Evolutionary conservation across 208 protist species (phyloP).

Genomic region (Trypanosoma congolense): DNA sequence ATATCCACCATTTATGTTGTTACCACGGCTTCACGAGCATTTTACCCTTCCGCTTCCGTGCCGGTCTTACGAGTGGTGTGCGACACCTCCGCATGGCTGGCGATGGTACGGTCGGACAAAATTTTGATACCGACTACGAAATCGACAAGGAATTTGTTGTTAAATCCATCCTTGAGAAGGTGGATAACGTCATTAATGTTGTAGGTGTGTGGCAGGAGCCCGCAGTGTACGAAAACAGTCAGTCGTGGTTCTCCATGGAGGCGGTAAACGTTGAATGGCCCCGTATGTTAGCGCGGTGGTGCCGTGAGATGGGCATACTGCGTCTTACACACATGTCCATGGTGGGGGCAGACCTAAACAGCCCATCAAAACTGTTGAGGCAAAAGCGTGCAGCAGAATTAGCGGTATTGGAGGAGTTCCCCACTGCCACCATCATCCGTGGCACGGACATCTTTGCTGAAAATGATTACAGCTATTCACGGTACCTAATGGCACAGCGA

Average conservation of each 20-base stretch:
- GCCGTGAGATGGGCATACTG: constrained; percentile 80
- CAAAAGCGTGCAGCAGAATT: constrained; percentile 84
- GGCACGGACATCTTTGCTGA: constrained; percentile 84
- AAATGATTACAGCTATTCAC: constrained; percentile 85
- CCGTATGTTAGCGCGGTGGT: constrained; percentile 86
- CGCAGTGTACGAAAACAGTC: constrained; percentile 79
- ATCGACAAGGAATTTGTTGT: constrained; percentile 91
- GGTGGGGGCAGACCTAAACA: constrained; percentile 84
- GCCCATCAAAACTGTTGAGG: constrained; percentile 77
- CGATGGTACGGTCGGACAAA: constrained; percentile 84
- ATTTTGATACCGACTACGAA: constrained; percentile 87
- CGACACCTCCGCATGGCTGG: constrained; percentile 65
- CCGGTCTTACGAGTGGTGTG: constrained; percentile 70
- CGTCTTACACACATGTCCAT: constrained; percentile 87
- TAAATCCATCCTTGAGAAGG: constrained; percentile 86
- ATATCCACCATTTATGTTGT: constrained; percentile 65
- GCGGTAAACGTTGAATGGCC: constrained; percentile 89
- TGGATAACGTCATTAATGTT: constrained; percentile 80
- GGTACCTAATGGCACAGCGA: constrained; percentile 86
- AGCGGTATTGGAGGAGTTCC: constrained; percentile 87
- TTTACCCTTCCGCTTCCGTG: constrained; percentile 81
- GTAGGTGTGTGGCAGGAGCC: constrained; percentile 88
- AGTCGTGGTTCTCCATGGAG: constrained; percentile 91
- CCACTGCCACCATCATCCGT: constrained; percentile 87
- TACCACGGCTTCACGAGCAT: constrained; percentile 86